phyloP scores from a whole-genome alignment of 176 grass and related monocot genomes.

The Triticum timopheevii region DNA sequence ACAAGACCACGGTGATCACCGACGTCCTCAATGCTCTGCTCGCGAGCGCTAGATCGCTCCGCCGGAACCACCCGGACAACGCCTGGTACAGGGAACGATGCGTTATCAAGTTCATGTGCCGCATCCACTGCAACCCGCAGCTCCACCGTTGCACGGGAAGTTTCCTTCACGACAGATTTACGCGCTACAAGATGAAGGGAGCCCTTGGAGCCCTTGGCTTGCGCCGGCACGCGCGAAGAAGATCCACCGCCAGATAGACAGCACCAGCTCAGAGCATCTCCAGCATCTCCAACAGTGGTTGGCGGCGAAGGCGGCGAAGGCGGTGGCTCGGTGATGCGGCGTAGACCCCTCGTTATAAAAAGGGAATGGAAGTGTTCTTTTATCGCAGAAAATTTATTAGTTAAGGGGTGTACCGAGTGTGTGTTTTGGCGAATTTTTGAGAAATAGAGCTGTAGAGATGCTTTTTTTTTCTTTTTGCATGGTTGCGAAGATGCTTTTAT shows the following conservation, averaged over 20 bases:
- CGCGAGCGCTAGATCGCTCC: not conserved
- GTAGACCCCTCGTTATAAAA: too few species aligned
- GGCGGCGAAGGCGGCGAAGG: too few species aligned
- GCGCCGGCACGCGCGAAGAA: not conserved
- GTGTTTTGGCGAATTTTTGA: too few species aligned
- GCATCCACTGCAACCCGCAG: not conserved
- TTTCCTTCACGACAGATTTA: not conserved
- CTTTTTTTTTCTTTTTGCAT: too few species aligned
- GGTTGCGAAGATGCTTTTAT: too few species aligned
- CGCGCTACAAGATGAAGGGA: not conserved
- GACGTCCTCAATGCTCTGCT: not conserved
- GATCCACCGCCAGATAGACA: not conserved
- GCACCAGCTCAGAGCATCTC: too few species aligned
- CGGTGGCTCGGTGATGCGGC: too few species aligned
- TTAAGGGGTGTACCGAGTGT: too few species aligned
- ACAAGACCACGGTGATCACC: not conserved
- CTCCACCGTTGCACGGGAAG: not conserved
- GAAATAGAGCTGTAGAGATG: too few species aligned
- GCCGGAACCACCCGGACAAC: not conserved
- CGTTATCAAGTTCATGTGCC: not conserved
- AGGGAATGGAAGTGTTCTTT: too few species aligned
- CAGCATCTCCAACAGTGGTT: too few species aligned
- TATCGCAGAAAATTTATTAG: too few species aligned
- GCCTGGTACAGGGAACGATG: not conserved
- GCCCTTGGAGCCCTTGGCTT: not conserved